Conservation (phyloP, 805 yeast genomes). For the Saccharomycopsis fermentans region DNA sequence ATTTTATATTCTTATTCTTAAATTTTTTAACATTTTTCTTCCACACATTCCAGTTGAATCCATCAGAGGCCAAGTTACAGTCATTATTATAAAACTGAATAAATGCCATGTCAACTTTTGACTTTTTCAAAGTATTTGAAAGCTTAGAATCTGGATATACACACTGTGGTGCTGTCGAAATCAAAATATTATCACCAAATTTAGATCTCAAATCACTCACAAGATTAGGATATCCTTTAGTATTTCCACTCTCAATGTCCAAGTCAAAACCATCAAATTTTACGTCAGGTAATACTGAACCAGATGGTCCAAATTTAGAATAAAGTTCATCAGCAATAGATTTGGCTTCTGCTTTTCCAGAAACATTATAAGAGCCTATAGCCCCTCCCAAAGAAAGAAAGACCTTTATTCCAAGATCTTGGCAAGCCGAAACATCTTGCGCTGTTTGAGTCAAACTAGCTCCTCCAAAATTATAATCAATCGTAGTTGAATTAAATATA, state of each 20-base stretch:
- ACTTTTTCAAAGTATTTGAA: constrained; percentile 47
- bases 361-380: constrained; percentile 45
- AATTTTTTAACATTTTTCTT: constrained; percentile 47
- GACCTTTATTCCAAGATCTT: constrained; percentile 65
- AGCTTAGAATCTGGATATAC: constrained; percentile 69
- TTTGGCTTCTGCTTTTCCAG: constrained; percentile 5
- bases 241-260: constrained; percentile 55
- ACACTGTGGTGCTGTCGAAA: constrained; percentile 92
- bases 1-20: constrained; percentile 58
- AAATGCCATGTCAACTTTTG: constrained; percentile 69
- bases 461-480: constrained; percentile 35
- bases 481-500: neutral
- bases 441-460: constrained; percentile 26
- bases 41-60: constrained; percentile 71
- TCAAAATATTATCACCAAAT: constrained; percentile 43
- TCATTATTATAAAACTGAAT: constrained; percentile 86
- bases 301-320: constrained; percentile 10
- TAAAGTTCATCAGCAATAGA: constrained; percentile 7
- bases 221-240: constrained; percentile 57
- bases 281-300: constrained; percentile 40
- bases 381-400: constrained; percentile 61
- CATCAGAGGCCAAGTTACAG: constrained; percentile 37
- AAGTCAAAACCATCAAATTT: constrained; percentile 87
- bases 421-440: constrained; percentile 65
- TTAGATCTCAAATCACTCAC: constrained; percentile 29